Conservation (phyloP, 1,284 basidiomycete genomes). For the Papiliotrema terrestris region DNA sequence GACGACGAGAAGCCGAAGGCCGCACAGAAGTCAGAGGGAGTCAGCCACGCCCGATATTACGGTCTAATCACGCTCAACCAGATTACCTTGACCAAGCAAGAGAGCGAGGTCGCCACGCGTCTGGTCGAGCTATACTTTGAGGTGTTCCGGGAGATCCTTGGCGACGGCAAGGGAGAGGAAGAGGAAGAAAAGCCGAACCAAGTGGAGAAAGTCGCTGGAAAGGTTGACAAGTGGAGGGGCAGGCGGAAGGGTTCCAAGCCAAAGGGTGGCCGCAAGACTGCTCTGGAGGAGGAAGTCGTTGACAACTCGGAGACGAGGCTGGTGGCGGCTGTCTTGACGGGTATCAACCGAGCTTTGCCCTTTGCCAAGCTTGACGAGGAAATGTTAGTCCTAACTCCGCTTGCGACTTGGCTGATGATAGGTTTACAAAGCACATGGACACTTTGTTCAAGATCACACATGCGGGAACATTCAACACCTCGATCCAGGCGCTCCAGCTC, state of each 20-base stretch:
- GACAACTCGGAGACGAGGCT: slow-evolving; percentile 80
- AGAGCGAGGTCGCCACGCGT: slow-evolving; percentile 73
- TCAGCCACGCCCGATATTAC: slow-evolving; percentile 78
- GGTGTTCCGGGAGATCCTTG: slow-evolving; percentile 84
- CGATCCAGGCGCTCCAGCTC: slow-evolving; percentile 88
- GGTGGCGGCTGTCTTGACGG: slow-evolving; percentile 86
- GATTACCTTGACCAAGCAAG: slow-evolving; percentile 70
- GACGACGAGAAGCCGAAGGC: slow-evolving; percentile 42
- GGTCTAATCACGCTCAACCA: slow-evolving; percentile 92
- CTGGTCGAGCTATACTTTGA: slow-evolving; percentile 93
- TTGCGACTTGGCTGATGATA: slow-evolving; percentile 34
- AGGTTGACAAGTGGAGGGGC: slow-evolving; percentile 48
- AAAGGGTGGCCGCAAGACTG: slow-evolving; percentile 42
- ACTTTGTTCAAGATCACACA: slow-evolving; percentile 95
- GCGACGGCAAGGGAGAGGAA: slow-evolving; percentile 51
- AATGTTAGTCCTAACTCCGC: slow-evolving; percentile 52
- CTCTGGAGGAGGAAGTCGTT: slow-evolving; percentile 55
- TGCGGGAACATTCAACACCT: slow-evolving; percentile 86
- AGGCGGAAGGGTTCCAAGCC: slow-evolving; percentile 45
- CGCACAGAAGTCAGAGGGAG: slow-evolving; percentile 50
- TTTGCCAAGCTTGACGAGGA: slow-evolving; percentile 71
- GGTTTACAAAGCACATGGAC: slow-evolving; percentile 83
- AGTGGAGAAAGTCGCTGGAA: slow-evolving; percentile 47
- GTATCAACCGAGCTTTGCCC: slow-evolving; percentile 91
- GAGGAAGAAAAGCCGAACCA: slow-evolving; percentile 43